Base-by-base conservation (phyloP, 352 stramenopile genomes). In the Globisporangium nodosum region DNA sequence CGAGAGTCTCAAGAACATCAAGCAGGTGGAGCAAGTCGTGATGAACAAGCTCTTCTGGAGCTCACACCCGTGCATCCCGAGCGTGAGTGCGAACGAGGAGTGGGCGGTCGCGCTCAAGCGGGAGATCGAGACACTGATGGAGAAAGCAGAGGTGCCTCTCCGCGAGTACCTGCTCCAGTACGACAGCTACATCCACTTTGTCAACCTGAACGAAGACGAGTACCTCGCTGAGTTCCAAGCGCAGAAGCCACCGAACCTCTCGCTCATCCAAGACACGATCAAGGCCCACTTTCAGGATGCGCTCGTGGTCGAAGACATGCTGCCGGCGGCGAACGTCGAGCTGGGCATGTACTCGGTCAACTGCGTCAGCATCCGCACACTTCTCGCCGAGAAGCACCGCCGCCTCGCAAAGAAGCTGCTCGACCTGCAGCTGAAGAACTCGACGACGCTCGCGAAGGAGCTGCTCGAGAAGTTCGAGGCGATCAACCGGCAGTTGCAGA, bases 11-110 rank as follows among this genome's bases (percentile, higher is more conserved):
- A 92, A 91, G 63, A 81, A 78, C 51, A 92, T 94, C 63, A 90
- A 89, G 56, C 84, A 94, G 61, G 81, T 93, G 9, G 94, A 98
- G 68, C 81, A 96, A 42, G 70, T 80, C 24, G 90, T 98, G 31
- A 98, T 98, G 93, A 91, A 95, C 61, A 94, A 96, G 59, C 74
- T 98, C 0, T 98, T 98, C 50, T 98, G 94, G 94, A 94, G 86
- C 56, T 91, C 89, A 50, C 83, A 97, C 58, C 94, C 93, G 11
- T 84, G 90, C 43, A 81, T 98, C 4, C 74, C 78, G 8, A 81
- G 71, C 51, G 81, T 97, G 3, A 92, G 84, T 51, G 60, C 69
- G n/a, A 90, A 73, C 33, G 92, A 98, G 79, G 63, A 74, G 0
- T 97, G 89, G 90, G 89, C 97, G 1, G 35, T 75, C 0, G 48